Evolutionary conservation across 2,329 filamentous ascomycete species (phyloP), one percentile per base, ranked within the genome.

Genomic region (Aspergillus udagawae): DNA sequence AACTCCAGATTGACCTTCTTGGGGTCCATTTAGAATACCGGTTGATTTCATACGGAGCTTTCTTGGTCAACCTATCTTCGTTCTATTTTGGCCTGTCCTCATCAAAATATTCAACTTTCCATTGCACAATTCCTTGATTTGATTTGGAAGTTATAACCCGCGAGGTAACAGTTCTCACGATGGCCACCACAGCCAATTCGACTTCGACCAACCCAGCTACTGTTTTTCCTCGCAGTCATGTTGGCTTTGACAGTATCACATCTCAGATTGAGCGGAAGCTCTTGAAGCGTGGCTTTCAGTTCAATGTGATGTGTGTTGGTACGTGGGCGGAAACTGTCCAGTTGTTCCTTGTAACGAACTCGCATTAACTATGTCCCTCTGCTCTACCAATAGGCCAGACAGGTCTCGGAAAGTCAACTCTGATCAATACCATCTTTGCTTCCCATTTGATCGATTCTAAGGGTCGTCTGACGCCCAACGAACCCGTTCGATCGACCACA

Each of bases 341-440:
- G 21, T 25, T 38, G 27, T 9, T 50, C 21, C 21, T 32, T 23
- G 14, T 25, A 45, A 42, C 42, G 62, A 50, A 52, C 28, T 14
- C 12, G 6, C 21, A 65, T 70, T 74, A 63, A 76, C 70, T 64
- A 32, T 69, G 12, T 64, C 68, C 58, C 68, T 61, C 62, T 67
- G 61, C 63, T 44, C n/a, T n/a, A 57, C 60, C 51, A 61, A 57
- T 74, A 97, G 94, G 94, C 73, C 94, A 99, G 82, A 99, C 94
- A 62, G 94, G 94, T 77, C 87, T 99, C 70, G 94, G 94, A 80
- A 99, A 99, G 83, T 97, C 93, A 57, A 99, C 94, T 62, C 82
- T 99, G 75, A 96, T 99, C 85, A 99, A 99, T 86, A 99, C 94
- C 79, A 97, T 99, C 83, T 99, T 99, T 80, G 94, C 94, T 68